phyloP scores from a whole-genome alignment of 257 asterid genomes.

The Fraxinus anomala region DNA sequence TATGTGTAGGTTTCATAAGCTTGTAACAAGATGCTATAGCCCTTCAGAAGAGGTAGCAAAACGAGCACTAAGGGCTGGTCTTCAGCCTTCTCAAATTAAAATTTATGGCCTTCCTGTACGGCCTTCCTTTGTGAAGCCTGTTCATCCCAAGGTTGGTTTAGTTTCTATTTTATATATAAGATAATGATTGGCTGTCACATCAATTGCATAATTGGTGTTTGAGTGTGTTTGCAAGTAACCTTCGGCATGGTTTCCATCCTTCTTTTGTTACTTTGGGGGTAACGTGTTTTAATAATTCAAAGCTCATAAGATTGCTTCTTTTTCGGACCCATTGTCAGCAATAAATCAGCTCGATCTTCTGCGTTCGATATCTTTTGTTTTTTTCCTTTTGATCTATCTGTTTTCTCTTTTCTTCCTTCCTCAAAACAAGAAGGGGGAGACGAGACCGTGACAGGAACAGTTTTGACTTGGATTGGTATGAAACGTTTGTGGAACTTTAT shows the following conservation, averaged over 20 bases:
- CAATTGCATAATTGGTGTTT: not conserved
- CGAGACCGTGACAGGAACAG: not conserved
- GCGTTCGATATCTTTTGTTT: not conserved
- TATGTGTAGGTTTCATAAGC: constrained; percentile 94
- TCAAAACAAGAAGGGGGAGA: not conserved
- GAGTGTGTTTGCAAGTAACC: not conserved
- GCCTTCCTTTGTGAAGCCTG: constrained; percentile 90
- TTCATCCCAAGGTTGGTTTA: constrained; percentile 70
- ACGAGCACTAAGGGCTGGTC: constrained; percentile 94
- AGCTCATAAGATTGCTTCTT: not conserved
- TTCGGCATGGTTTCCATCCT: not conserved
- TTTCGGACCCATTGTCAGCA: not conserved
- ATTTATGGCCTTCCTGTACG: constrained; percentile 96
- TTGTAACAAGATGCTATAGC: constrained; percentile 91
- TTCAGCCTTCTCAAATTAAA: constrained; percentile 78
- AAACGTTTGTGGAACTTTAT: not conserved
- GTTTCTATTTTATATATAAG: not conserved
- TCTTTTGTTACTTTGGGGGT: not conserved
- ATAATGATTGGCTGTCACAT: not conserved
- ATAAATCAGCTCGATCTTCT: not conserved
- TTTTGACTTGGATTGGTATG: not conserved
- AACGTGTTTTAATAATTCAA: not conserved
- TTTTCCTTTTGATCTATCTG: not conserved
- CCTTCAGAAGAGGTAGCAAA: constrained; percentile 97
- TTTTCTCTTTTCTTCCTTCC: not conserved